Base-by-base conservation (phyloP, 495 filamentous ascomycete species). In the Penicillium robsamsonii region DNA sequence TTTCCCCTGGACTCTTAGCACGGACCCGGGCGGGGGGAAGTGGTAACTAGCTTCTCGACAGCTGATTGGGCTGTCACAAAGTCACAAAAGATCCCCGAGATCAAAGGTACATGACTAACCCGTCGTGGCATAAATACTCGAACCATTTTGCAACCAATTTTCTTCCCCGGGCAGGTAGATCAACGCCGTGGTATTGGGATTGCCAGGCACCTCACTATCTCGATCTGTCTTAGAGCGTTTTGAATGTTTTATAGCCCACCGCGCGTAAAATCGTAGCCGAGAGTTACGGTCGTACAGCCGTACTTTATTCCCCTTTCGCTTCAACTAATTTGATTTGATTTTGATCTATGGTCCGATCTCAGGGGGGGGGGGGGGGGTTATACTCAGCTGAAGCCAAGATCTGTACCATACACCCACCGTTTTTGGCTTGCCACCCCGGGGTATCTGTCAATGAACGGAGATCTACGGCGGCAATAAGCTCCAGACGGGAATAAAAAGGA, bases 41-140 rank as follows among this genome's bases (percentile, higher is more conserved):
- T 33, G 35, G 18, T 25, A 25, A 37, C 29, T 3, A 7, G 5
- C 12, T 35, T n/a, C 25, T 27, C 5, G 45, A 10, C 12, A 15
- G 12, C 38, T 59, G 27, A 50, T 55, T 59, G 45, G 51, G 31
- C 52, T 48, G 33, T 56, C 53, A 61, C 33, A 57, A 53, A 50
- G 6, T 27, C 25, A 4, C 25, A 4, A 4, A 30, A 31, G 45
- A 46, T 29, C 45, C 22, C 38, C 27, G 46, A 18, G 18, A 33
- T 44, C 56, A 43, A 60, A 65, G 59, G 62, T 68, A 65, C 37
- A 46, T 49, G 35, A 43, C 56, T 66, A 68, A 59, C 62, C 55
- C 29, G 40, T 35, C 29, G 18, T 7, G 53, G 62, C 5, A 58
- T 22, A 49, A 50, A 24, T 50, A 40, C 9, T 59, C 57, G 56